phyloP scores from a whole-genome alignment of 2,329 filamentous ascomycete genomes.

The Phaeomoniella chlamydospora region DNA sequence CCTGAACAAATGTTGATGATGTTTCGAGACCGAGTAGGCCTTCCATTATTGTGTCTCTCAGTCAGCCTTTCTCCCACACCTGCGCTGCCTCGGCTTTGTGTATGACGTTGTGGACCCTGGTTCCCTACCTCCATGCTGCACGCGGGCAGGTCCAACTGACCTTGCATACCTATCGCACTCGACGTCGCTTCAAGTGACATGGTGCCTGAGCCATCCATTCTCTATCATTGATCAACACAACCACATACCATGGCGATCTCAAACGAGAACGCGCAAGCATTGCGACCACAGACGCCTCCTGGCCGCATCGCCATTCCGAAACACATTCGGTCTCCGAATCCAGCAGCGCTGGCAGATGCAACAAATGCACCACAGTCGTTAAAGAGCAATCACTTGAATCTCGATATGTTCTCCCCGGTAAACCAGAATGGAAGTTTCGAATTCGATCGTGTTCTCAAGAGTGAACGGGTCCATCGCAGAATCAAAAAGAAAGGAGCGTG shows the following conservation, averaged over 20 bases:
- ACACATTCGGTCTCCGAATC: background rate
- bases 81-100: background rate
- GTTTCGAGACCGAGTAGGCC: no score
- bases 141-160: no score
- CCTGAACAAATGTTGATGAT: no score
- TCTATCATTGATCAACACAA: no score
- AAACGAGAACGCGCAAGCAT: background rate
- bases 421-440: slow-evolving; percentile 93
- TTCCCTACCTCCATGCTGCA: no score
- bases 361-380: slow-evolving; percentile 5
- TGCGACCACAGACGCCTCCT: slow-evolving; percentile 1
- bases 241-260: background rate
- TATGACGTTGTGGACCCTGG: background rate
- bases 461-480: slow-evolving; percentile 72
- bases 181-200: no score
- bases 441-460: slow-evolving; percentile 86
- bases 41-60: no score
- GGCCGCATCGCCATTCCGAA: background rate
- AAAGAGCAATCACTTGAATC: slow-evolving; percentile 33
- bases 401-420: slow-evolving; percentile 66
- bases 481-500: slow-evolving; percentile 63
- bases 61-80: no score
- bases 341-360: background rate
- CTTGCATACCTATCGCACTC: no score
- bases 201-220: no score